These are phyloP conservation scores for Stevia rebaudiana DNA, from an alignment of 140 eudicot species.

Conservation along the genomic window DNA sequence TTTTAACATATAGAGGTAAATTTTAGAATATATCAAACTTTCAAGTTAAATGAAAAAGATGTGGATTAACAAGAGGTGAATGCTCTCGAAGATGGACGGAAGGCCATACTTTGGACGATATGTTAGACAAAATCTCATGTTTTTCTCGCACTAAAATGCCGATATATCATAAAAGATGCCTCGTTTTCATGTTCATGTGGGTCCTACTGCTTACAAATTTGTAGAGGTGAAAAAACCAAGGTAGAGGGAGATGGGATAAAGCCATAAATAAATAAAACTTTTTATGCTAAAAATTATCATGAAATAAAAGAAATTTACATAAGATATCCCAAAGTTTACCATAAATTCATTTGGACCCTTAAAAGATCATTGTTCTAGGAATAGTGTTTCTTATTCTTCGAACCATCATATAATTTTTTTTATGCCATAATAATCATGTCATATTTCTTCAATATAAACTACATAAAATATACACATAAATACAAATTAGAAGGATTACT, in stretches of 20 bases:
- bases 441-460: not conserved
- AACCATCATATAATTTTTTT: not conserved
- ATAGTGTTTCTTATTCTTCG: not conserved
- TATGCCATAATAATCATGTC: not conserved
- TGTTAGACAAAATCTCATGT: constrained; percentile 9
- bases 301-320: constrained; percentile 8
- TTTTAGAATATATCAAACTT: too few species aligned
- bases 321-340: not conserved
- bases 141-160: not conserved
- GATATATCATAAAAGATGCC: not conserved
- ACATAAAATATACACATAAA: not conserved
- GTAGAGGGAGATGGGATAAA: constrained; percentile 9
- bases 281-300: not conserved
- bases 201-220: constrained; percentile 2
- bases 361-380: not conserved
- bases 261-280: constrained; percentile 15
- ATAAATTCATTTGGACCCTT: not conserved
- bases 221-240: constrained; percentile 32
- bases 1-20: too few species aligned
- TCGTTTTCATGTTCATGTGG: constrained; percentile 15
- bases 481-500: not conserved
- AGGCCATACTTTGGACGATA: not conserved
- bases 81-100: too few species aligned
- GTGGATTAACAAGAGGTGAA: too few species aligned
- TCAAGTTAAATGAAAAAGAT: too few species aligned